Evolutionary conservation across 495 filamentous ascomycete species (phyloP), one percentile per base, ranked within the genome.

Genomic region (Aspergillus coremiiformis): DNA sequence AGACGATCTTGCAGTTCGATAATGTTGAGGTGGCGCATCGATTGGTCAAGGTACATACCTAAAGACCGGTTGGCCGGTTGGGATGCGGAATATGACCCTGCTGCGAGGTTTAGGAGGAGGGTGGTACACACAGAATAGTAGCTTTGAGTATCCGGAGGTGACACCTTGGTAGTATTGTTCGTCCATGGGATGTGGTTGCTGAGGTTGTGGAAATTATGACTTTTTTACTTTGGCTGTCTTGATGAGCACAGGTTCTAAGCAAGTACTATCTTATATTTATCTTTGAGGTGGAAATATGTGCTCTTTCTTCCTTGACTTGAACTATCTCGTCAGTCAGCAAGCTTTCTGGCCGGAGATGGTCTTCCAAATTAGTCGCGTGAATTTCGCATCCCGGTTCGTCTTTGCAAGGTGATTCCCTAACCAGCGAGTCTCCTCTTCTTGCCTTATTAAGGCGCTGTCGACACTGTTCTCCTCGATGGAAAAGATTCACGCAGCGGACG

Each of bases 41-140:
- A 1, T 30, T 30, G 27, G 67, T 81, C 27, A 82, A 79, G 54
- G 72, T 85, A 6, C 77, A n/a, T n/a, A n/a, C n/a, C 78, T 0
- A 58, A 72, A 5, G 59, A 47, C 1, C 69, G 80, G 32, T 19
- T 85, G 27, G 66, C 33, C 0, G 61, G 54, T 12, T 84, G 79
- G 80, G 82, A 84, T 60, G 67, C 65, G 15, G 69, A 73, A 10
- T 78, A 83, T 60, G 81, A 85, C 63, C 75, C 73, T 22, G 66
- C 71, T 2, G 79, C 78, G 5, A 44, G 58, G 23, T 29, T 57
- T 15, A 45, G 54, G 15, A 19, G 41, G 32, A 47, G 58, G 32
- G 26, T 22, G 30, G 33, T 46, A n/a, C n/a, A n/a, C n/a, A 11
- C 5, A 30, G 17, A 7, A 9, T 26, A 22, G 19, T 44, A 7